Conservation (phyloP, 345 rosid genomes). For the Rhizophora apiculata region DNA sequence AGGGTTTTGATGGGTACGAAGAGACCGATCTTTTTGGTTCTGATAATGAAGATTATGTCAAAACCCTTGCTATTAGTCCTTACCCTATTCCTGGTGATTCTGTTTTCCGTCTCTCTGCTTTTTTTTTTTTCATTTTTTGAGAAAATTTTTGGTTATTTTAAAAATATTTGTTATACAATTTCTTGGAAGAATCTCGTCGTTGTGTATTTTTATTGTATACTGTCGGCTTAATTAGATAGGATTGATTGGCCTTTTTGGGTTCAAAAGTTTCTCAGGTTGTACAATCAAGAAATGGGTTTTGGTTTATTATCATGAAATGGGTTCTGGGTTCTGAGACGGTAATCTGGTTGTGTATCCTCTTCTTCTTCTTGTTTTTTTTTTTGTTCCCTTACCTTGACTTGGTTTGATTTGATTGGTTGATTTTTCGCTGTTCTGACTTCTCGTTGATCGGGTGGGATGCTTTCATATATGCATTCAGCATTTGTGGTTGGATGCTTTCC, state of each 20-base stretch:
- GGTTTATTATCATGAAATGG: too few species aligned
- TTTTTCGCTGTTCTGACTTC: too few species aligned
- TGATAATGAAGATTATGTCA: constrained; percentile 85
- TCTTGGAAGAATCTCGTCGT: neutral
- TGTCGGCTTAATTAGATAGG: too few species aligned
- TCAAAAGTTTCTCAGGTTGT: too few species aligned
- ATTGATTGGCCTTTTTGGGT: too few species aligned
- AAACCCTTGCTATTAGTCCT: constrained; percentile 63
- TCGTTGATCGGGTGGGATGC: neutral
- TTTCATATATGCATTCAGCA: neutral
- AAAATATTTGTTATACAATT: neutral
- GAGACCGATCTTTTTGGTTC: constrained; percentile 83
- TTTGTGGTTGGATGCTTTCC: neutral
- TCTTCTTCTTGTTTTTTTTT: neutral
- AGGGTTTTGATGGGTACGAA: constrained; percentile 19
- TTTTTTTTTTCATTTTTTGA: neutral
- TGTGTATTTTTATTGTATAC: neutral
- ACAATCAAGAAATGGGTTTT: too few species aligned
- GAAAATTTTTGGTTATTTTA: neutral
- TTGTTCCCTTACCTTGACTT: too few species aligned
- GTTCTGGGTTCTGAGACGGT: too few species aligned
- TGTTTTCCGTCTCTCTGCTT: neutral
- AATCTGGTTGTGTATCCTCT: too few species aligned
- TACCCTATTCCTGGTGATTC: constrained; percentile 68
- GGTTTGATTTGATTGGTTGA: too few species aligned